Evolutionary conservation across 2,329 filamentous ascomycete genomes (phyloP).

Genomic region (Trichoderma aggressivum): DNA sequence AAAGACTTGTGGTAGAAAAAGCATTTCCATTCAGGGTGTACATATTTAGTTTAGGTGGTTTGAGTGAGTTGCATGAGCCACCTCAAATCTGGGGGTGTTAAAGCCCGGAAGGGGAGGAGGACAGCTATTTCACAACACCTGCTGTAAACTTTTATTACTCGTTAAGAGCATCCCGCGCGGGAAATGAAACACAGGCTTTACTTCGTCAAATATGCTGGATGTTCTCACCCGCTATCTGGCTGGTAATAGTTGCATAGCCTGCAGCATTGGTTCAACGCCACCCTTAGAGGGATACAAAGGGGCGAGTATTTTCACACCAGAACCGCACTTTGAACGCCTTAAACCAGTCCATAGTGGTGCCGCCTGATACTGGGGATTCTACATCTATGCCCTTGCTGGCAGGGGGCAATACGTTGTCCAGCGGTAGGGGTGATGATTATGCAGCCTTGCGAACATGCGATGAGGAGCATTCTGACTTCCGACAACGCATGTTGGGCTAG

Average conservation of each 20-base stretch:
- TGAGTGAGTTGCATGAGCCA: neutral
- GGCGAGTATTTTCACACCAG: neutral
- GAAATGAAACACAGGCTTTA: neutral
- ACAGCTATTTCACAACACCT: neutral
- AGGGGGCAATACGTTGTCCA: neutral
- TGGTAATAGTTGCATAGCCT: neutral
- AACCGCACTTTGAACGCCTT: neutral
- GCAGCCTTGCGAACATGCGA: neutral
- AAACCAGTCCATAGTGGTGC: no score
- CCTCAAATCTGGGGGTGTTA: neutral
- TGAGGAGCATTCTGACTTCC: neutral
- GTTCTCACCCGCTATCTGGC: no score
- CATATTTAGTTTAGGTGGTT: neutral
- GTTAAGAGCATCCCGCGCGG: neutral
- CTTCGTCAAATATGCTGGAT: neutral
- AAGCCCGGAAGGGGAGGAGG: neutral
- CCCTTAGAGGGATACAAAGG: neutral
- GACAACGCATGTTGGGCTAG: neutral
- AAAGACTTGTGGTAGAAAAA: no score
- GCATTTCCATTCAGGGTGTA: neutral
- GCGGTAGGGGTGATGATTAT: neutral
- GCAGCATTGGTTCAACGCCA: neutral
- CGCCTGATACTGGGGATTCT: no score
- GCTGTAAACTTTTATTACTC: neutral
- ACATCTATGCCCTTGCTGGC: neutral